Base-by-base conservation (phyloP, 2,329 filamentous ascomycete species). In the Cercospora janseana region DNA sequence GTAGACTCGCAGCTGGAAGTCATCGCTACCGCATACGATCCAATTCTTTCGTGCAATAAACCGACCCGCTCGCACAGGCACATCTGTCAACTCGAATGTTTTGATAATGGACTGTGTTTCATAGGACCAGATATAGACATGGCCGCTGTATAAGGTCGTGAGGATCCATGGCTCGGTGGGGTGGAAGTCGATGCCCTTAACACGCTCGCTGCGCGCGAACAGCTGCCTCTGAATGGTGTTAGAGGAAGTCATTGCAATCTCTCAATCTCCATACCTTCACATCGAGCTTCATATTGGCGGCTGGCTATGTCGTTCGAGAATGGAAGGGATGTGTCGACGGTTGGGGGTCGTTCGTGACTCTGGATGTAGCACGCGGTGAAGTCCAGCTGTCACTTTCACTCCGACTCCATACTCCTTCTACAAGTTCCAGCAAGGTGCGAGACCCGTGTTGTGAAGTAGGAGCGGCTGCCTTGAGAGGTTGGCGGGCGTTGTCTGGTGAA, bases 121-220 rank as follows among this genome's bases (percentile, higher is more conserved):
- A 73, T 95, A 95, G 26, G 92, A 96, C 91, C 93, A 97, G 69
- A 98, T 97, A 77, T 97, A 94, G 69, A 95, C 93, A 77, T 97
- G 92, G 71, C 93, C 90, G 77, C 88, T 95, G 75, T 98, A 98
- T 59, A 98, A 78, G 18, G 93, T 97, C 24, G 92, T 96, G 66
- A 97, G 81, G 58, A 86, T 84, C 88, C 92, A 96, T 82, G 91
- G 90, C 77, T 96, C 92, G 52, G 89, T 88, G 21, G 90, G 91
- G 70, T 97, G 92, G 71, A 96, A 97, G 77, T 97, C 92, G 72
- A 95, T 90, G 69, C 87, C 87, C 77, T 97, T 97, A 62, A 97
- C 92, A 75, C 92, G 86, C 81, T 97, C 89, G 66, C 88, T 94
- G 73, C 90, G 83, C 72, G 88, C 87, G 76, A 89, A 88, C 64